Evolutionary conservation across 257 asterid species (phyloP), one percentile per base, ranked within the genome.

Genomic region (Mentha longifolia): DNA sequence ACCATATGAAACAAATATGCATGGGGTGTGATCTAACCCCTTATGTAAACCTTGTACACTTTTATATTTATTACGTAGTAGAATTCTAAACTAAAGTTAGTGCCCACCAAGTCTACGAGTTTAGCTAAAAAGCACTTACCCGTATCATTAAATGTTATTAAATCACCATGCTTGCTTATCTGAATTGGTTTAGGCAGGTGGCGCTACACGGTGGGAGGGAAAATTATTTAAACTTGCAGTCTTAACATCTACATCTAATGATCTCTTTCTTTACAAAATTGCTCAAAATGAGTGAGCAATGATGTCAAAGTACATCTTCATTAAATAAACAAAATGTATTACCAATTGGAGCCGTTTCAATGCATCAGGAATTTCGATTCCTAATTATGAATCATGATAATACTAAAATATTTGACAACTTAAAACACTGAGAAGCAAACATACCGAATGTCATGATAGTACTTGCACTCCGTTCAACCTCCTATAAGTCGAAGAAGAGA

Each of bases 381-480:
- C 7, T 43, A 57, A 61, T 31, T 55, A 47, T 54, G 47, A 5
- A 55, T 7, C 49, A 6, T 19, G 20, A 64, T 64, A 45, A 15
- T 7, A 20, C 31, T 7, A 59, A 41, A 20, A 31, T 14, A 46
- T 7, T 19, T n/a, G 37, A 19, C 19, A 13, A 30, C 7, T 51
- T n/a, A 57, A 60, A 56, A 45, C 41, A 45, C 2, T 6, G 14
- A 1, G 15, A 69, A 63, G 37, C 16, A 52, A 68, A 62, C 77
- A 66, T 86, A 91, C 99, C 99, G 71, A 95, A 78, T 42, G 98
- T 92, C 95, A 85, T 85, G 71, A 91, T 83, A 60, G 97, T 94
- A 84, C 96, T 79, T 13, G 87, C 85, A 74, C 87, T 94, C 73
- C 98, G 81, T 78, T 94, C 99, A 80, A 89, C 98, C 79, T 94